phyloP scores from a whole-genome alignment of 2,329 filamentous ascomycete genomes.

The Penicillium griseofulvum region DNA sequence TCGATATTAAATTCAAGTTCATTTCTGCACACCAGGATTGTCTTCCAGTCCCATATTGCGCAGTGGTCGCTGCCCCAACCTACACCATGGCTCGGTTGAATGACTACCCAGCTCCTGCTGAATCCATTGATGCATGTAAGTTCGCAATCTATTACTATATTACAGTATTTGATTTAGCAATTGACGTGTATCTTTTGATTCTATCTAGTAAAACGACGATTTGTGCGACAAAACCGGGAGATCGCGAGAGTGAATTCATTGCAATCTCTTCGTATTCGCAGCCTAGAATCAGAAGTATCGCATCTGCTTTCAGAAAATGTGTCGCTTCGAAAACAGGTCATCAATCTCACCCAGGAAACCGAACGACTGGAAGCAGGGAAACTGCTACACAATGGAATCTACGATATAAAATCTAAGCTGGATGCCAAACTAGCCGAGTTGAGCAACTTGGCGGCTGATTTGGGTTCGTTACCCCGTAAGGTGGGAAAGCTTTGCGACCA shows the following conservation, averaged over 20 bases:
- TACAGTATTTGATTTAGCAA: background rate
- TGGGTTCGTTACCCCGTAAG: conserved; percentile 47
- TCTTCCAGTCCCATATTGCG: background rate
- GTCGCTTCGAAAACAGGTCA: conserved; percentile 57
- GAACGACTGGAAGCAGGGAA: conserved; percentile 48
- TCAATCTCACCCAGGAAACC: conserved; percentile 55
- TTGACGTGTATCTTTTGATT: conserved; percentile 8
- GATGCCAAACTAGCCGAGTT: conserved; percentile 58
- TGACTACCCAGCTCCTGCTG: conserved; percentile 44
- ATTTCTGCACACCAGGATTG: conserved; percentile 1
- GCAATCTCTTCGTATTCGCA: conserved; percentile 63
- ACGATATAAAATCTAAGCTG: conserved; percentile 54
- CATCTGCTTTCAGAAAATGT: conserved; percentile 61
- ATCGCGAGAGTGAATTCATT: conserved; percentile 63
- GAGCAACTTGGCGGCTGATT: conserved; percentile 52
- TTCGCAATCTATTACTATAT: conserved; percentile 6
- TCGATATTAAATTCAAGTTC: background rate
- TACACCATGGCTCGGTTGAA: conserved; percentile 50
- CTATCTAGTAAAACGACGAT: conserved; percentile 59
- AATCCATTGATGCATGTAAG: conserved; percentile 51
- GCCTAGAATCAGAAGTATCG: conserved; percentile 60
- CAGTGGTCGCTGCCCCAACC: conserved; percentile 6
- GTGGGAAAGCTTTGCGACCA: conserved; percentile 21
- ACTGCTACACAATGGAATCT: conserved; percentile 48
- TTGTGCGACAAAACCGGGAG: conserved; percentile 65